Evolutionary conservation across 2,329 filamentous ascomycete genomes (phyloP).

Genomic region (Botrytis galanthina): DNA sequence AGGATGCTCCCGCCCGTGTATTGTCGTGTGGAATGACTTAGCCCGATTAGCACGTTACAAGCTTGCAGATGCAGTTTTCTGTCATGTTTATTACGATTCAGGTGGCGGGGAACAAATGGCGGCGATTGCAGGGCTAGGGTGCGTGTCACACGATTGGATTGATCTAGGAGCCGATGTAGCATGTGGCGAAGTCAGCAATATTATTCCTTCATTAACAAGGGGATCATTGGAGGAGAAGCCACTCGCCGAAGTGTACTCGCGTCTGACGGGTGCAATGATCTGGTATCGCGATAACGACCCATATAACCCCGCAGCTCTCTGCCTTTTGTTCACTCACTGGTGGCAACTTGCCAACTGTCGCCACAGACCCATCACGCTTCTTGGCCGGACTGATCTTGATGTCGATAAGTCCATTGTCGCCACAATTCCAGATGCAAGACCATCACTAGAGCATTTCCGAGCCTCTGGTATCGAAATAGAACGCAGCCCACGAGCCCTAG

Average conservation of each 20-base stretch:
- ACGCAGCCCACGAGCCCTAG: neutral
- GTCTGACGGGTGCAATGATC: neutral
- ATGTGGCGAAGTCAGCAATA: constrained; percentile 5
- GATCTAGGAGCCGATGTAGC: constrained; percentile 3
- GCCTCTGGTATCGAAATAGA: constrained; percentile 1
- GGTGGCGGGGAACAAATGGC: constrained; percentile 5
- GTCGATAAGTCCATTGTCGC: neutral
- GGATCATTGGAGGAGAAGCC: constrained; percentile 4
- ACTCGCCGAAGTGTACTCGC: constrained; percentile 7
- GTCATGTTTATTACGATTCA: constrained; percentile 3
- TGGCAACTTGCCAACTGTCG: constrained; percentile 15
- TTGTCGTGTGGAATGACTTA: neutral
- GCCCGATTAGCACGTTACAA: constrained; percentile 10
- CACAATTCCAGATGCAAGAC: neutral
- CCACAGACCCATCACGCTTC: neutral
- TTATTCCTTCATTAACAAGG: neutral
- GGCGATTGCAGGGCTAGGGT: neutral
- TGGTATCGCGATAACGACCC: constrained; percentile 16
- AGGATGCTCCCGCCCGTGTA: neutral
- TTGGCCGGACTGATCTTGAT: constrained; percentile 7
- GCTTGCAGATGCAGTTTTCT: constrained; percentile 1
- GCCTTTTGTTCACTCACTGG: neutral
- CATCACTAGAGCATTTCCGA: constrained; percentile 9
- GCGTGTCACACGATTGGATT: neutral
- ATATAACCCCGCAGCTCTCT: neutral